These are phyloP conservation scores for Selaginella moellendorffii DNA, from an alignment of 75 land plant species.

Conservation along the genomic window DNA sequence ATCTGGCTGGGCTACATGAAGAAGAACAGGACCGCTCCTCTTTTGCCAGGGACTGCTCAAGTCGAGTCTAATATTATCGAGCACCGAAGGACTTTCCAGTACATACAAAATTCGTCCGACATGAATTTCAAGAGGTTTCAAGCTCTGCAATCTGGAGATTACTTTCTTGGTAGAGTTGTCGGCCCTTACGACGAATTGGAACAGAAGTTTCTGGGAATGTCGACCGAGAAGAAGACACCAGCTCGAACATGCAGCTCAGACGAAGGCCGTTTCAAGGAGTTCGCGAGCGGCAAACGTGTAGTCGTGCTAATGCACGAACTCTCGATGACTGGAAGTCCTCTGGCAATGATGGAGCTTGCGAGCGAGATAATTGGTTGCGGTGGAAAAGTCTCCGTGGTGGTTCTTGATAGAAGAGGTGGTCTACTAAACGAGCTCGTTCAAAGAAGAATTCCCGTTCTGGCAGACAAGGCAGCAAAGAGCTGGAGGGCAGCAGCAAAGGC, in stretches of 20 bases:
- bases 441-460: conserved; percentile 53
- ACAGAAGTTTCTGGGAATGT: conserved; percentile 25
- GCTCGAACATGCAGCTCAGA: conserved; percentile 37
- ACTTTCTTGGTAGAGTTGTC: conserved; percentile 52
- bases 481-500: conserved; percentile 66
- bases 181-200: conserved; percentile 78
- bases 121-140: not conserved
- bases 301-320: conserved; percentile 81
- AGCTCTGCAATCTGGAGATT: conserved; percentile 11
- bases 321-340: conserved; percentile 93
- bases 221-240: conserved; percentile 38
- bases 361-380: conserved; percentile 80
- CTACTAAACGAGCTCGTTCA: conserved; percentile 51
- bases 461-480: conserved; percentile 48
- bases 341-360: conserved; percentile 95
- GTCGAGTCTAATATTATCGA: not conserved
- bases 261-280: conserved; percentile 40
- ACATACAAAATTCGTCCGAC: not conserved
- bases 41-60: no score
- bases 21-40: no score
- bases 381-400: conserved; percentile 60
- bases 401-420: conserved; percentile 73
- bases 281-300: conserved; percentile 54
- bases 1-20: not conserved
- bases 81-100: not conserved